Evolutionary conservation across 257 asterid species (phyloP), one percentile per base, ranked within the genome.

Genomic region (Eucommia ulmoides): DNA sequence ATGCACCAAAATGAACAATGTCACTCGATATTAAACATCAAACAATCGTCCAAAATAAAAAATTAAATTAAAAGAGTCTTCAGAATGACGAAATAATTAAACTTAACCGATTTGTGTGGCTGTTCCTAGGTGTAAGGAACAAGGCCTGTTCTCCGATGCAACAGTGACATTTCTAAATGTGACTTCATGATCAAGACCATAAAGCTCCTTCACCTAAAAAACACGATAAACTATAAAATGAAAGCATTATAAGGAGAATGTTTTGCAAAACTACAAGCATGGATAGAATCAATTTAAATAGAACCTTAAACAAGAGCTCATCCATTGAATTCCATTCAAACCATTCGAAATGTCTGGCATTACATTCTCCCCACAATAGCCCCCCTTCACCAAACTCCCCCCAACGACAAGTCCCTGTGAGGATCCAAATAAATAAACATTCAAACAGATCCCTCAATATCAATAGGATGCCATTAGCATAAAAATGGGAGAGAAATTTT

Each of bases 371-470:
- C 96, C 98, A 85, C 69, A 89, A 61, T 35, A 89, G 69, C 56
- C 98, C 98, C 55, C 96, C 96, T 76, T 89, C 94, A 61, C 98
- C 98, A 75, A 78, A 89, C 78, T 85, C 98, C 50, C 94, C 88
- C 98, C 98, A 89, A 41, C 93, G 88, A 59, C 74, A 71, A 60
- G 98, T 89, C 68, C 96, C 98, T 89, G 82, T 46, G 55, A 49
- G 61, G 53, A 52, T 55, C 48, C 24, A 15, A 17, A 50, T 45
- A 48, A 54, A 19, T 65, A 45, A 69, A 53, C 35, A 52, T 51
- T 51, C 45, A 52, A 58, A 53, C 42, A 46, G 8, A 14, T 29
- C 0, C 45, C 45, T 8, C n/a, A 14, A 38, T 38, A 38, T 38
- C 3, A 42, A 42, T 42, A 3, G 20, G 19, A 42, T n/a, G n/a